phyloP scores from a whole-genome alignment of 441 rosid genomes.

The Jatropha multifida region DNA sequence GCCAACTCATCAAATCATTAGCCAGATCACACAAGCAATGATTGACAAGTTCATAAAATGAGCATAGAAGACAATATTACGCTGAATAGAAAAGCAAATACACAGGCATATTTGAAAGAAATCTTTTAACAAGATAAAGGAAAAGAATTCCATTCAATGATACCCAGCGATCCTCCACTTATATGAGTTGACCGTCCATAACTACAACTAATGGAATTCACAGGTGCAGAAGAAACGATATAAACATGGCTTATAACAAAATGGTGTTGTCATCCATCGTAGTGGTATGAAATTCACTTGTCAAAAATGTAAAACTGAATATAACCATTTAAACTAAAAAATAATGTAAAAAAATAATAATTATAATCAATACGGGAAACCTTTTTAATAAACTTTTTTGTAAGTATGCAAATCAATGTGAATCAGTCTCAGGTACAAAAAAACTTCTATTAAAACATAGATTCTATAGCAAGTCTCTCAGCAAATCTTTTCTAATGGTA shows the following conservation, averaged over 20 bases:
- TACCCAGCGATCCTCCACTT: neutral
- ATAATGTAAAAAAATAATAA: neutral
- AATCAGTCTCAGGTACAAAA: neutral
- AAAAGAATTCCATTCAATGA: neutral
- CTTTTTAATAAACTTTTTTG: neutral
- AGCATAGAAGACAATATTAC: neutral
- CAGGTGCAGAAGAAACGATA: neutral
- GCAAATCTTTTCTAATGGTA: neutral
- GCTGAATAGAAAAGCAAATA: neutral
- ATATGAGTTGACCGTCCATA: neutral
- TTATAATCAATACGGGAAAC: neutral
- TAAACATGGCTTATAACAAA: neutral
- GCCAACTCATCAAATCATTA: conserved; percentile 5
- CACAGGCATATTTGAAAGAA: neutral
- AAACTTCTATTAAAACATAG: neutral
- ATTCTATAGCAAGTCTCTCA: neutral
- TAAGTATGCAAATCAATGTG: neutral
- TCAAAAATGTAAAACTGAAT: neutral
- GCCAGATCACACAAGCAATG: conserved; percentile 16
- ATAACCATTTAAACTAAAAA: conserved; percentile 1
- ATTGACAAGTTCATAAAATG: neutral
- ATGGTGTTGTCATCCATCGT: neutral
- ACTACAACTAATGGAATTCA: neutral
- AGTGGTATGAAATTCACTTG: neutral
- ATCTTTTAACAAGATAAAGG: neutral